Base-by-base conservation (phyloP, 495 filamentous ascomycete species). In the Sabuloglossum arenarium region DNA sequence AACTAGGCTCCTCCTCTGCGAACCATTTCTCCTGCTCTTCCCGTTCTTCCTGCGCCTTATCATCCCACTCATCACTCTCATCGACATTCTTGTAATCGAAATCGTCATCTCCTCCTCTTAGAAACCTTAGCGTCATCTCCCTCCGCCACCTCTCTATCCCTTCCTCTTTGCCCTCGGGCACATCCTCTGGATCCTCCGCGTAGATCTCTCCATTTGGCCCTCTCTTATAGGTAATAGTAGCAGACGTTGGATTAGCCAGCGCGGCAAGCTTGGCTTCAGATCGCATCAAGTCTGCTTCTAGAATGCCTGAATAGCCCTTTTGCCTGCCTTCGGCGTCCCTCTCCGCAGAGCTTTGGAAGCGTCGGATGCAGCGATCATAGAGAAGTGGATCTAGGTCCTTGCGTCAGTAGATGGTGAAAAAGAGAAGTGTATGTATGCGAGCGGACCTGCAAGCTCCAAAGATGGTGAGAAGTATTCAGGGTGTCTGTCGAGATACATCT, bases 351-450 rank as follows among this genome's bases (percentile, higher is more conserved):
- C 79, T 79, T 54, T 86, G 85, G 66, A 88, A 89, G 59, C 81
- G 82, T 46, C 84, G 80, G 61, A 93, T 78, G 14, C 88, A 71
- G 55, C 78, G 76, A 64, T 90, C 85, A 69, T 93, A 88, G 45
- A 88, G 74, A 24, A 89, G 70, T 0, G 86, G 85, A 66, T 88
- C 85, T 84, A 69, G 52, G 59, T 57, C 23, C 14, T 16, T 25
- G n/a, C 19, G 27, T 57, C 11, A 31, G 56, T 28, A 27, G 45
- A 47, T 8, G 23, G 23, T 47, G 23, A n/a, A 5, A 46, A 47
- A 24, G 45, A 24, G 8, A 27, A 24, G 10, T 23, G 19, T n/a
- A 3, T 47, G 45, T 47, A 47, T n/a, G n/a, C 66, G 61, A 65
- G 71, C 73, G 65, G 67, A 81, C 78, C 78, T 66, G 76, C 79